phyloP scores from a whole-genome alignment of 768 basidiomycete genomes.

The Leucosporidium scottii region DNA sequence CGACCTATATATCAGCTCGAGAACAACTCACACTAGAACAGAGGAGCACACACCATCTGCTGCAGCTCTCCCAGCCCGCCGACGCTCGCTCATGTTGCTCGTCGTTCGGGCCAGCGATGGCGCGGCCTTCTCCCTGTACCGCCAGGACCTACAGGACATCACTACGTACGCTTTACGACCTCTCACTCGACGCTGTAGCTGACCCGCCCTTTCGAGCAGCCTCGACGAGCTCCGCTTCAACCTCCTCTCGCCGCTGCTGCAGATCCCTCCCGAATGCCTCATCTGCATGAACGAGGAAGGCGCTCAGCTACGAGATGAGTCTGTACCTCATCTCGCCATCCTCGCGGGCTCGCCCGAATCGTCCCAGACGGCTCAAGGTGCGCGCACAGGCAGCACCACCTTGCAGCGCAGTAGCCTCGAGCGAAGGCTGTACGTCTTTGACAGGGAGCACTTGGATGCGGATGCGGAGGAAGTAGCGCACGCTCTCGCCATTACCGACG shows the following conservation, averaged over 20 bases:
- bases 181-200: not conserved
- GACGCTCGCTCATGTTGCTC: not conserved
- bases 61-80: not conserved
- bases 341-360: constrained; percentile 3
- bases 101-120: constrained; percentile 26
- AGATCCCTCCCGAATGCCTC: constrained; percentile 29
- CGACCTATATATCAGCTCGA: not conserved
- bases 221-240: constrained; percentile 20
- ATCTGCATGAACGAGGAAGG: constrained; percentile 36
- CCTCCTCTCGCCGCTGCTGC: constrained; percentile 23
- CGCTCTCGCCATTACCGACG: constrained; percentile 18
- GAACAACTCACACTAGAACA: not conserved
- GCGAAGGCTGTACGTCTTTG: constrained; percentile 26
- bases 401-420: not conserved
- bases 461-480: constrained; percentile 28
- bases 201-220: not conserved
- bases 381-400: not conserved
- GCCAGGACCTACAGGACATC: constrained; percentile 16
- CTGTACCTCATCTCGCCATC: constrained; percentile 15
- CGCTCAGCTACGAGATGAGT: constrained; percentile 24
- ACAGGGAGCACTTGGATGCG: constrained; percentile 29
- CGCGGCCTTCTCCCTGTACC: constrained; percentile 16
- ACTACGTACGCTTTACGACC: constrained; percentile 8
- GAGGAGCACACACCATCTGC: not conserved
- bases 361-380: not conserved